Evolutionary conservation across 148 eudicot genomes (phyloP).

Genomic region (Silene latifolia): DNA sequence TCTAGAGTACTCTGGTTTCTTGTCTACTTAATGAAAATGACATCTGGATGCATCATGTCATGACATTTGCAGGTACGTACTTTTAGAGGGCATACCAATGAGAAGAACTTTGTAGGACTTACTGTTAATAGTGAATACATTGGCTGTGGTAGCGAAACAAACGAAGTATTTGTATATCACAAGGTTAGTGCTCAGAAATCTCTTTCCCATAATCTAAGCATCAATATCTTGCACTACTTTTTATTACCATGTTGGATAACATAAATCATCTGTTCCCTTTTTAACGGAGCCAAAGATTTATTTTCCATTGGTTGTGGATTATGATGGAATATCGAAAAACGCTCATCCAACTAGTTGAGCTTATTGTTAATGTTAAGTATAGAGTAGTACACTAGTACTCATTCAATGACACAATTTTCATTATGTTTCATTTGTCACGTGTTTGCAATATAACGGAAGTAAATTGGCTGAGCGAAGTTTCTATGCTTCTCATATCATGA

Average conservation of each 20-base stretch:
- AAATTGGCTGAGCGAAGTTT: no score
- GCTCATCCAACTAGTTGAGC: no score
- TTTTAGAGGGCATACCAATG: constrained; percentile 80
- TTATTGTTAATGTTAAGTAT: no score
- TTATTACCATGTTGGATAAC: neutral
- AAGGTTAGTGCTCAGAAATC: constrained; percentile 49
- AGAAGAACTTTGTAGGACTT: constrained; percentile 91
- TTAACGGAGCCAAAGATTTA: no score
- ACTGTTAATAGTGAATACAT: constrained; percentile 76
- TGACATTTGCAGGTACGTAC: constrained; percentile 53
- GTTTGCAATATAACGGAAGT: no score
- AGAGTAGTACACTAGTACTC: no score
- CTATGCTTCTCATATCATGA: no score
- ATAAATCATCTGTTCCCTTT: neutral
- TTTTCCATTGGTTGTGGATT: no score
- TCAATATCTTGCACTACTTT: neutral
- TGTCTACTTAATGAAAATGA: neutral
- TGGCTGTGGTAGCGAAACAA: constrained; percentile 93
- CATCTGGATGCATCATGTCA: neutral
- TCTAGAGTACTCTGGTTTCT: neutral
- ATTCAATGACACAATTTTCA: no score
- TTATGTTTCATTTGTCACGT: no score
- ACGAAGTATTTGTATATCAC: constrained; percentile 84
- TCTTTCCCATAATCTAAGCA: neutral
- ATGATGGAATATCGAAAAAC: no score